Conservation (phyloP, 306 rosid species). For the Cucurbita pepo region DNA sequence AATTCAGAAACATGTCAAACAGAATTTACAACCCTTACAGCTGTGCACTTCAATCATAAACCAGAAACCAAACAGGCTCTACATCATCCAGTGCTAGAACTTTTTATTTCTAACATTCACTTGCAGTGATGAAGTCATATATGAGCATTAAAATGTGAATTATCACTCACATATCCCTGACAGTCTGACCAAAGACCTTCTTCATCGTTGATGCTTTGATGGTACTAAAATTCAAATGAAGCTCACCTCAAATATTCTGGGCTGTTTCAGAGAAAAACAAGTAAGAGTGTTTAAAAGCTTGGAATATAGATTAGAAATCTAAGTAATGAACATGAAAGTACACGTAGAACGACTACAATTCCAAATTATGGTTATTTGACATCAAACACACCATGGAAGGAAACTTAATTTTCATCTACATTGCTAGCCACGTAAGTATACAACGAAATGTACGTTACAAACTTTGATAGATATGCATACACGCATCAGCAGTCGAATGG, state of each 20-base stretch:
- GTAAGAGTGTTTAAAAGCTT: neutral
- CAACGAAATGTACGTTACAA: neutral
- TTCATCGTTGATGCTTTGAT: conserved; percentile 36
- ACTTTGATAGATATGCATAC: neutral
- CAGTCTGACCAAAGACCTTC: conserved; percentile 93
- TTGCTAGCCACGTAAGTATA: neutral
- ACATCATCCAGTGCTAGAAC: neutral
- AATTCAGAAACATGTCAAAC: neutral
- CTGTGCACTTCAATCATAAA: neutral
- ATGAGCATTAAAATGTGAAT: neutral
- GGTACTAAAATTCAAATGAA: conserved; percentile 3
- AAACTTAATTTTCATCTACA: neutral
- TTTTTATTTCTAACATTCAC: neutral
- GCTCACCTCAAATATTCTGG: neutral
- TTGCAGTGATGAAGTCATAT: neutral
- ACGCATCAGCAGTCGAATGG: neutral
- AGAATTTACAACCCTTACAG: neutral
- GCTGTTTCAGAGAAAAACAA: neutral
- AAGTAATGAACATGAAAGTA: neutral
- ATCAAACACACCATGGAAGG: neutral
- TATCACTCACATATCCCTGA: conserved; percentile 78
- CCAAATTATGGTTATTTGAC: neutral
- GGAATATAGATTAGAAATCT: neutral
- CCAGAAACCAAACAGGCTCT: neutral
- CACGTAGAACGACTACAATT: neutral